phyloP scores from a whole-genome alignment of 441 rosid genomes.

The Pelargonium exstipulatum region DNA sequence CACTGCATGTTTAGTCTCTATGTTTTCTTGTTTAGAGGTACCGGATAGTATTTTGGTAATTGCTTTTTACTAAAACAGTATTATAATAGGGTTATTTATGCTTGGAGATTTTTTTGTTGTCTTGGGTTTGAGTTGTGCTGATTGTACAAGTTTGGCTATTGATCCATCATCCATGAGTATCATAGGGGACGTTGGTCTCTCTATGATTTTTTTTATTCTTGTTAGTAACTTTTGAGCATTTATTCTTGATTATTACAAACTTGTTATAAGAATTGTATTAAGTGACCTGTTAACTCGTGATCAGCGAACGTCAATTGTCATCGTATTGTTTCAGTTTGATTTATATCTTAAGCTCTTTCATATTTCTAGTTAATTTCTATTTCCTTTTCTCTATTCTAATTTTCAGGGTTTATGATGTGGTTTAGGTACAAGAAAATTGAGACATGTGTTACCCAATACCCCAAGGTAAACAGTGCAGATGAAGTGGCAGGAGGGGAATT shows the following conservation, averaged over 20 bases:
- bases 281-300: neutral
- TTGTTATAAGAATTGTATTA: neutral
- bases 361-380: neutral
- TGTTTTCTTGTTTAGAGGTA: neutral
- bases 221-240: too few relatives aligned
- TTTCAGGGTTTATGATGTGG: neutral
- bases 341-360: too few relatives aligned
- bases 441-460: neutral
- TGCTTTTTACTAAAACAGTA: too few relatives aligned
- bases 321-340: too few relatives aligned
- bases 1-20: neutral
- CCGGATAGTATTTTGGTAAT: neutral
- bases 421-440: constrained; percentile 3
- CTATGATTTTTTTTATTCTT: too few relatives aligned
- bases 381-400: neutral
- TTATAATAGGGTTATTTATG: too few relatives aligned
- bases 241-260: neutral
- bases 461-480: constrained; percentile 6
- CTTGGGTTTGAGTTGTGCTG: too few relatives aligned
- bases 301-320: too few relatives aligned
- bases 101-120: too few relatives aligned
- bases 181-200: too few relatives aligned
- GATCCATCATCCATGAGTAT: too few relatives aligned
- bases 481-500: constrained; percentile 3
- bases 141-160: too few relatives aligned